Evolutionary conservation across 31 red algal genomes (phyloP), one percentile per base, ranked within the genome.

Genomic region (Asparagopsis taxiformis): DNA sequence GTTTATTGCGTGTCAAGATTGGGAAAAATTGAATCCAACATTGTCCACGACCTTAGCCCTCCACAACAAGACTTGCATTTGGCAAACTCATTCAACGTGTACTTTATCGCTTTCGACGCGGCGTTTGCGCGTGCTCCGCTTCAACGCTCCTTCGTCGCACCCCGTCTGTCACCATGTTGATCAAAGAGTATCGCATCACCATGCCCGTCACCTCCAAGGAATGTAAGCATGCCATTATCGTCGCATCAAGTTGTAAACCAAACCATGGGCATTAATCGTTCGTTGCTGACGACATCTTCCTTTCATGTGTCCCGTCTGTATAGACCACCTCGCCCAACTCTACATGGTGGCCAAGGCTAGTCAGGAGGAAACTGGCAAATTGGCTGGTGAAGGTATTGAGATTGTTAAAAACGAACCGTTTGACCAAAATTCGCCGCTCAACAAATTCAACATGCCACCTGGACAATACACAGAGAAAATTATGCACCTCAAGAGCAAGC

Each of bases 281-380:
- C 54, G 17, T n/a, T 22, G 20, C 20, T 5, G 5, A 1, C 33
- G 31, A 22, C 62, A 3, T 26, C 20, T 19, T 37, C 68, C 55
- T 32, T 31, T 16, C 25, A 11, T 20, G 0, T 31, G 8, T 32
- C 30, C 54, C 25, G 58, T 3, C 31, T 7, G 82, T 28, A 16
- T 55, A 87, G 87, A 96, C 51, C 62, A 83, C 59, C 37, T 90
- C 26, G 95, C 80, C 26, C 91, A 94, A 79, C 79, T 98, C 37
- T 98, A 98, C 70, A 98, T 98, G 95, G 91, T 98, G 15, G 95
- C 95, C 31, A 94, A 94, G 86, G 78, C 90, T 3, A 89, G 90
- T 43, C 68, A 85, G 55, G 84, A 98, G 56, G 94, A 98, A 64
- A 85, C 91, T 49, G 91, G 85, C 4, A 70, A 70, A 17, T 29